These are phyloP conservation scores for Penicillium frequentans DNA, from an alignment of 2,329 filamentous ascomycete genomes.

Conservation along the genomic window DNA sequence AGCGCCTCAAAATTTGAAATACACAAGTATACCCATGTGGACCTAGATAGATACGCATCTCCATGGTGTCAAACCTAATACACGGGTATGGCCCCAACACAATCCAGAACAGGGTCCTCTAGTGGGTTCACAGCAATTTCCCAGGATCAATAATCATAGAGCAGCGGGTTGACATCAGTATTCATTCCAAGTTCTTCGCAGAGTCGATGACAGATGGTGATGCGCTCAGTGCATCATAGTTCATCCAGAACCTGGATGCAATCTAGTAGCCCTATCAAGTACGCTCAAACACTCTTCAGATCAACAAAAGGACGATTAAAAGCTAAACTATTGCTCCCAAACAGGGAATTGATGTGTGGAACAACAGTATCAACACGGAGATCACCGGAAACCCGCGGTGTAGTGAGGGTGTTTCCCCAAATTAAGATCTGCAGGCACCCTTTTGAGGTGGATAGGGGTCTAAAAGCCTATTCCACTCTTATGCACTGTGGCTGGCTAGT, in stretches of 20 bases:
- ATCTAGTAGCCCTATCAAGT: not conserved
- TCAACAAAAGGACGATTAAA: not conserved
- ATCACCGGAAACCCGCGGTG: conserved; percentile 9
- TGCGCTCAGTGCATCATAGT: not conserved
- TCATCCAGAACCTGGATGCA: not conserved
- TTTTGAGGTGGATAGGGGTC: not conserved
- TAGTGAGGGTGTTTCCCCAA: not conserved
- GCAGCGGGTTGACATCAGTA: not conserved
- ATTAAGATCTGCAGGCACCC: conserved; percentile 17
- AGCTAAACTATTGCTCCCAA: not conserved
- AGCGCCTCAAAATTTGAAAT: conserved; percentile 7
- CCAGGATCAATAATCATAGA: not conserved
- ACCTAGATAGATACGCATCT: not conserved
- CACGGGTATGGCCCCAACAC: not conserved
- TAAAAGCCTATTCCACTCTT: conserved; percentile 3
- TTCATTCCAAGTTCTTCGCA: not conserved
- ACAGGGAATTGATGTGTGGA: not conserved
- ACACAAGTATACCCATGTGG: not conserved
- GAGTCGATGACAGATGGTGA: not conserved
- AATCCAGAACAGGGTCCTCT: not conserved
- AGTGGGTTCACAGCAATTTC: not conserved
- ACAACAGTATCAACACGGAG: conserved; percentile 1
- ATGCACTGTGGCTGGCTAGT: conserved; percentile 12
- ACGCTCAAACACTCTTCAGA: not conserved
- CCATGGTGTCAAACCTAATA: conserved; percentile 14